Evolutionary conservation across 352 stramenopile genomes (phyloP).

Genomic region (Hyphochytrium catenoides): DNA sequence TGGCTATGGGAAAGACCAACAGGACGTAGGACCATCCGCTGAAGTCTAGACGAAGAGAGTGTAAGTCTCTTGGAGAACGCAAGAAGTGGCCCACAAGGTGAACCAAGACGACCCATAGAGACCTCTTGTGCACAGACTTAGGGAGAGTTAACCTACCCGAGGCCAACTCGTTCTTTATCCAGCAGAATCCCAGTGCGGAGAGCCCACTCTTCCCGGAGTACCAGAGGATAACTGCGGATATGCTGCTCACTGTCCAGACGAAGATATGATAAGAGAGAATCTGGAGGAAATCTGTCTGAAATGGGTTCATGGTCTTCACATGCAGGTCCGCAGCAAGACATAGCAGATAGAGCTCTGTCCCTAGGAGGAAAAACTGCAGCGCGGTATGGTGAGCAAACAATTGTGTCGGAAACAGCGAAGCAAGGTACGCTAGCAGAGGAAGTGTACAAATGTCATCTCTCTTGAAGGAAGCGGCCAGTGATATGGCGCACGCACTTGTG

Average conservation of each 20-base stretch:
- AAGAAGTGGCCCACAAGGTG: too few relatives aligned
- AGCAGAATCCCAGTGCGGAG: too few relatives aligned
- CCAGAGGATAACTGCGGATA: too few relatives aligned
- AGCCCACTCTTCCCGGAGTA: too few relatives aligned
- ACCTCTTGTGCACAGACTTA: too few relatives aligned
- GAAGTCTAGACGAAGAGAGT: too few relatives aligned
- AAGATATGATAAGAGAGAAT: slow-evolving; percentile 33
- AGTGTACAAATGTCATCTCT: slow-evolving; percentile 3
- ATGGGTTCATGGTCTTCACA: slow-evolving; percentile 62
- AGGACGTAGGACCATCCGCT: too few relatives aligned
- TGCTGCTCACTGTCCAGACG: slow-evolving; percentile 28
- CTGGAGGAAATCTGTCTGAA: slow-evolving; percentile 37
- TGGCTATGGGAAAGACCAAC: too few relatives aligned
- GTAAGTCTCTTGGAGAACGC: too few relatives aligned
- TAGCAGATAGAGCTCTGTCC: slow-evolving; percentile 57
- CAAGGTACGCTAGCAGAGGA: not conserved
- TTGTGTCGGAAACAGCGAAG: not conserved
- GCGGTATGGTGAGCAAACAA: slow-evolving; percentile 15
- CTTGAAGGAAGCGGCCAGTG: not conserved
- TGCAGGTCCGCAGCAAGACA: slow-evolving; percentile 57
- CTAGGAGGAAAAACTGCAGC: slow-evolving; percentile 40
- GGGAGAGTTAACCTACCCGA: too few relatives aligned
- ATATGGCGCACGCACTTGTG: slow-evolving; percentile 21
- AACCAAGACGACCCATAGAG: too few relatives aligned
- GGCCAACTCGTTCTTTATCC: too few relatives aligned